A percentile compares a stretch with the other conserved stretches of the same genome.
These are phyloP conservation scores for Rhizopogon parksii DNA, from an alignment of 1,284 basidiomycete genomes.

Conservation along the genomic window DNA sequence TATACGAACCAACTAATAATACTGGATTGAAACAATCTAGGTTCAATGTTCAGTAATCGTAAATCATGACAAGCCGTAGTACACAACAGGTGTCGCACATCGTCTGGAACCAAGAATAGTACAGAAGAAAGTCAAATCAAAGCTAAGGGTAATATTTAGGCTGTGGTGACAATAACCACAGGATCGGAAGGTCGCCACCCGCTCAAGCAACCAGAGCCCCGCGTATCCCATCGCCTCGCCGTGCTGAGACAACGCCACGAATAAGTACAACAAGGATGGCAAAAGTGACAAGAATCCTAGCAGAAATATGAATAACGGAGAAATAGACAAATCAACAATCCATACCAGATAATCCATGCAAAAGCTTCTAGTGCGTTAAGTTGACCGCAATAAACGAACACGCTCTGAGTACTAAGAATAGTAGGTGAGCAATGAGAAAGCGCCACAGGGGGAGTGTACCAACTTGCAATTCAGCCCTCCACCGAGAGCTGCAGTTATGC, in stretches of 20 bases:
- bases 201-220: conserved; percentile 36
- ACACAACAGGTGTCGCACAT: not conserved
- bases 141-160: not conserved
- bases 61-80: not conserved
- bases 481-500: conserved; percentile 56
- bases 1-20: not conserved
- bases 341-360: conserved; percentile 57
- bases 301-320: not conserved
- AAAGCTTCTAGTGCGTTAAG: conserved; percentile 57
- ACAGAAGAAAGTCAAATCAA: too few species aligned
- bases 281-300: conserved; percentile 51
- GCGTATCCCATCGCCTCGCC: conserved; percentile 50
- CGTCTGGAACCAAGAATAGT: not conserved
- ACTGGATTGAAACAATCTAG: too few species aligned
- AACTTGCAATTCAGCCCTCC: conserved; percentile 65
- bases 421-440: not conserved
- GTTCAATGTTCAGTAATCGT: not conserved
- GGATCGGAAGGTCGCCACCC: not conserved
- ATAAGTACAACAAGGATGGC: conserved; percentile 44
- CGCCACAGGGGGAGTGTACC: conserved; percentile 17
- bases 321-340: conserved; percentile 4
- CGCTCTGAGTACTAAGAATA: conserved; percentile 28
- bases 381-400: conserved; percentile 60
- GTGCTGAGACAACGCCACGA: conserved; percentile 44
- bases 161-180: not conserved